A percentile compares a stretch with the other conserved stretches of the same genome.
phyloP scores from a whole-genome alignment of 1,284 basidiomycete species.

The Heterobasidion irregulare region DNA sequence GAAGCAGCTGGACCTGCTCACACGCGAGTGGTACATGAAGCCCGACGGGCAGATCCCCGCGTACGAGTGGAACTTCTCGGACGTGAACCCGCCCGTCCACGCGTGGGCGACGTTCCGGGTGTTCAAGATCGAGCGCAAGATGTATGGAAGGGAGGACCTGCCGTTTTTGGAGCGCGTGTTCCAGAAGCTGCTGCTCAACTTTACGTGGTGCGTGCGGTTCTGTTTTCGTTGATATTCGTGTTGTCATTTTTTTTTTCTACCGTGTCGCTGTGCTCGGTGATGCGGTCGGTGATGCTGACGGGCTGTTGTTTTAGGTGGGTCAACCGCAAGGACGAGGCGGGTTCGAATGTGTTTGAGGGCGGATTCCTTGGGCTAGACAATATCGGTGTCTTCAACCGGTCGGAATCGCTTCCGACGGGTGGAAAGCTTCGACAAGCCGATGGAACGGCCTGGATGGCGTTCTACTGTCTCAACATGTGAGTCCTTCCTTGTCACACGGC shows the following conservation, averaged over 20 bases:
- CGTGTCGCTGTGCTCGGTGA: conserved; percentile 10
- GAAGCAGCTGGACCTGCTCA: conserved; percentile 93
- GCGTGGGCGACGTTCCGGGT: conserved; percentile 97
- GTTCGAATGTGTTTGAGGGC: conserved; percentile 96
- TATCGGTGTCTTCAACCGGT: conserved; percentile 97
- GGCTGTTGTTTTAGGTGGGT: conserved; percentile 59
- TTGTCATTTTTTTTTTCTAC: conserved; percentile 15
- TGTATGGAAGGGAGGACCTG: conserved; percentile 86
- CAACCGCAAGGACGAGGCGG: conserved; percentile 92
- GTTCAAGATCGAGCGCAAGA: conserved; percentile 97
- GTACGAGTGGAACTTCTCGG: conserved; percentile 98
- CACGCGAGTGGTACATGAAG: conserved; percentile 98
- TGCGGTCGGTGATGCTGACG: no score
- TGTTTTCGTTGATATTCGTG: no score
- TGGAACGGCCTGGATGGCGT: conserved; percentile 99
- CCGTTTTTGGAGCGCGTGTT: conserved; percentile 95
- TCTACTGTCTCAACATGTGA: conserved; percentile 93
- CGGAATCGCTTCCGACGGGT: conserved; percentile 91
- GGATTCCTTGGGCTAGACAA: conserved; percentile 98
- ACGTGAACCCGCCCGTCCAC: conserved; percentile 96
- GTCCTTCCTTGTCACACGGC: conserved; percentile 12
- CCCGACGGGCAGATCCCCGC: conserved; percentile 97
- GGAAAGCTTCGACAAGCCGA: conserved; percentile 91
- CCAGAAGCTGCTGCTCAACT: conserved; percentile 95
- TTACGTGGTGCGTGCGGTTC: conserved; percentile 61